phyloP scores from a whole-genome alignment of 225 moss, liverwort and hornwort genomes.

The Pleurozium schreberi region DNA sequence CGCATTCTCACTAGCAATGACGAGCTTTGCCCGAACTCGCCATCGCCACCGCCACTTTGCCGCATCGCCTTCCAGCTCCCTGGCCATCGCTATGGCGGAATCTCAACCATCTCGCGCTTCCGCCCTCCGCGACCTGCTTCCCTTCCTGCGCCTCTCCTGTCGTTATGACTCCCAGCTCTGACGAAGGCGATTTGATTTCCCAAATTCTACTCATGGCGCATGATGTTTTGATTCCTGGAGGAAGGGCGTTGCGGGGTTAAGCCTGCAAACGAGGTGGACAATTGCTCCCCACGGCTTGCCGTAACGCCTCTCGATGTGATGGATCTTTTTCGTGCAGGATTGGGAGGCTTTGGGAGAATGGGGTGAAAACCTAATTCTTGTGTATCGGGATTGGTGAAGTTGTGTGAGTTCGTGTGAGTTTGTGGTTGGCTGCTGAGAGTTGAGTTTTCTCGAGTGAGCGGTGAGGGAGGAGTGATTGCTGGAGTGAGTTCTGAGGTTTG shows the following conservation, averaged over 20 bases:
- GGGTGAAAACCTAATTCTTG: constrained; percentile 4
- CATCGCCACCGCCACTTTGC: background rate
- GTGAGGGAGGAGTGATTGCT: background rate
- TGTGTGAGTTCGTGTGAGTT: background rate
- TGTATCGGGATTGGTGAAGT: background rate
- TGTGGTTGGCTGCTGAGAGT: background rate
- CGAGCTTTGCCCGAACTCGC: background rate
- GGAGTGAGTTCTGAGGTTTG: background rate
- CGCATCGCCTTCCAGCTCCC: constrained; percentile 9
- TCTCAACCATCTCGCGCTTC: background rate
- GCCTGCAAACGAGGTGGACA: background rate
- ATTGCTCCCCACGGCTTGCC: background rate
- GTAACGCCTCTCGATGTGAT: background rate
- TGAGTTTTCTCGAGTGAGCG: background rate
- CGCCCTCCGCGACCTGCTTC: background rate
- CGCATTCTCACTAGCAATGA: background rate
- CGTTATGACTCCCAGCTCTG: background rate
- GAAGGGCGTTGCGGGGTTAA: background rate
- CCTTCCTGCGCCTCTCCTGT: background rate
- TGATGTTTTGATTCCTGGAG: constrained; percentile 15
- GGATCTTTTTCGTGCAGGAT: background rate
- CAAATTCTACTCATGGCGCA: constrained; percentile 2
- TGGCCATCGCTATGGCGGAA: background rate
- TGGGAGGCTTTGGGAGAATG: background rate
- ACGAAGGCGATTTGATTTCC: background rate